phyloP scores from a whole-genome alignment of 2,329 filamentous ascomycete species.

The Botryotinia globosa region DNA sequence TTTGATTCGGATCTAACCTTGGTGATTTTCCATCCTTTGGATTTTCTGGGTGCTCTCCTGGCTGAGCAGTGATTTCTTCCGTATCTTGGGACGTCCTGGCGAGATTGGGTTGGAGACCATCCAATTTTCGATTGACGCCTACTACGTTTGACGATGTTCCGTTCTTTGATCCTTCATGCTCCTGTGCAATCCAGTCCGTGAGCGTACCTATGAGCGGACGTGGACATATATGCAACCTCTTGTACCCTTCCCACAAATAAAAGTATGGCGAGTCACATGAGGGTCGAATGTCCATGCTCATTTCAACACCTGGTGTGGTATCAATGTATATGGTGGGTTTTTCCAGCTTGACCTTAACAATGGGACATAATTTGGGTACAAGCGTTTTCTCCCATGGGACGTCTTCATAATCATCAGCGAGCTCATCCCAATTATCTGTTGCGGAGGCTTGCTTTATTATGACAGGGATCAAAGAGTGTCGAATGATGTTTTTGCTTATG shows the following conservation, averaged over 20 bases:
- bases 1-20: neutral
- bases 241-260: constrained; percentile 15
- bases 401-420: neutral
- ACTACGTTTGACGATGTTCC: neutral
- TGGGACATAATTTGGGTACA: neutral
- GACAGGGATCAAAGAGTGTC: constrained; percentile 41
- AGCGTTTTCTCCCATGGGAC: neutral
- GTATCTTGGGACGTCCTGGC: neutral
- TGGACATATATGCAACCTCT: constrained; percentile 21
- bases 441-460: constrained; percentile 19
- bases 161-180: neutral
- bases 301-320: constrained; percentile 12
- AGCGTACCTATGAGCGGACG: constrained; percentile 32
- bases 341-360: constrained; percentile 12
- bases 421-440: neutral
- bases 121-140: neutral
- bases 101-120: neutral
- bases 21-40: neutral
- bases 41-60: neutral
- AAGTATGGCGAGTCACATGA: neutral
- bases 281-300: constrained; percentile 4
- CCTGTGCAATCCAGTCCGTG: constrained; percentile 32
- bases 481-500: constrained; percentile 47
- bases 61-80: neutral
- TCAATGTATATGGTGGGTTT: constrained; percentile 17